phyloP scores from a whole-genome alignment of 805 yeast species.

The Suhomyces sp. region DNA sequence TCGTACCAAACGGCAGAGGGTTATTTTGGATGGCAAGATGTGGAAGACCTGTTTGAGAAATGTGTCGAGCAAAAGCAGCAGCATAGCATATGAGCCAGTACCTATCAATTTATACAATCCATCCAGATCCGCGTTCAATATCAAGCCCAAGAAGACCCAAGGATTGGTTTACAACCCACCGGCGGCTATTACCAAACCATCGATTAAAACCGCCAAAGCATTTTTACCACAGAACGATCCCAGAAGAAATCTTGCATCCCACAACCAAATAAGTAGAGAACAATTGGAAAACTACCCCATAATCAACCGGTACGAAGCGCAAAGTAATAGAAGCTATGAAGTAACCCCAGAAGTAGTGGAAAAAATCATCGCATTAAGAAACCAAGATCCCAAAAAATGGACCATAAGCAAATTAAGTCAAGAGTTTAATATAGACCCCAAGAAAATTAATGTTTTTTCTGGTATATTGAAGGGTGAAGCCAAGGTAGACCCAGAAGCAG shows the following conservation, averaged over 20 bases:
- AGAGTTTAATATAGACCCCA: constrained; percentile 51
- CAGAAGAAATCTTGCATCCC: constrained; percentile 41
- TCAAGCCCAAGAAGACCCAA: constrained; percentile 51
- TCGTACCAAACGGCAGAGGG: background rate
- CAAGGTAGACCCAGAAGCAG: constrained; percentile 34
- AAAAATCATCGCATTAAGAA: constrained; percentile 57
- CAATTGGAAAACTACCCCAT: constrained; percentile 41
- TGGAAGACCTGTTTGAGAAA: constrained; percentile 7
- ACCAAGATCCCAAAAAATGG: constrained; percentile 57
- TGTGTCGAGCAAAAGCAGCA: constrained; percentile 6
- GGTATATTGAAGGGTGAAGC: constrained; percentile 34
- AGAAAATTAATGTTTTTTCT: constrained; percentile 41
- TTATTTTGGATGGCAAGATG: constrained; percentile 2
- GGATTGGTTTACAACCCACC: constrained; percentile 70
- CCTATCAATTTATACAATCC: constrained; percentile 60
- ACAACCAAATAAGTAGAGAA: constrained; percentile 29
- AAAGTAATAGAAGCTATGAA: constrained; percentile 46
- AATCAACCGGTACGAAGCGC: constrained; percentile 33
- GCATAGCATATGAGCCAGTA: constrained; percentile 32
- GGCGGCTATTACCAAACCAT: constrained; percentile 40
- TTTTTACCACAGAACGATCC: constrained; percentile 65
- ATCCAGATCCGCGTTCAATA: constrained; percentile 61
- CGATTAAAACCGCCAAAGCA: constrained; percentile 61
- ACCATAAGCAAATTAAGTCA: constrained; percentile 61
- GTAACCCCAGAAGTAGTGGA: constrained; percentile 55